phyloP scores from a whole-genome alignment of 2,329 filamentous ascomycete species.

The Lecanicillium sp. region DNA sequence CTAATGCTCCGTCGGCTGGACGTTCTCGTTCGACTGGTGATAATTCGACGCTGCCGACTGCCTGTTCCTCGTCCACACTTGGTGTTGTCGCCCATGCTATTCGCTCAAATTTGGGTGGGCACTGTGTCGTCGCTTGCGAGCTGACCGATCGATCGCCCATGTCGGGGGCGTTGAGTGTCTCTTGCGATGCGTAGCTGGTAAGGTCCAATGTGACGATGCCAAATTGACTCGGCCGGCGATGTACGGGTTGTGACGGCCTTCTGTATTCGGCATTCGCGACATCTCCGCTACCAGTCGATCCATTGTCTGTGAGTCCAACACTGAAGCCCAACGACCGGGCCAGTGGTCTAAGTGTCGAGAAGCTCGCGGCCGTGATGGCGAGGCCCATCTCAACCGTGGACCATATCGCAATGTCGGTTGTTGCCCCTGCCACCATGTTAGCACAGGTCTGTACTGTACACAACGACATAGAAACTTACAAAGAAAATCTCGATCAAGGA shows the following conservation, averaged over 20 bases:
- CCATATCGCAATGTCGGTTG: conserved; percentile 37
- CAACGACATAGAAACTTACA: conserved; percentile 21
- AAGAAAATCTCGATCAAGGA: conserved; percentile 33
- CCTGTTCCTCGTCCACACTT: not conserved
- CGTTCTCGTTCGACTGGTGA: not conserved
- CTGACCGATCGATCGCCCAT: not conserved
- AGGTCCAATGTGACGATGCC: not conserved
- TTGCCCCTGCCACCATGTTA: conserved; percentile 23
- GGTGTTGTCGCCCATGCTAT: not conserved
- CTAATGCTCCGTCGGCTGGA: conserved; percentile 3
- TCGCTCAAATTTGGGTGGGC: not conserved
- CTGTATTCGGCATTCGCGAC: not conserved
- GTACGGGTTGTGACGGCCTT: not conserved
- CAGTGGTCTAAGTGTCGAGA: conserved; percentile 37
- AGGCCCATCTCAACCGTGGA: conserved; percentile 39
- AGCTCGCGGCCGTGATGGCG: conserved; percentile 37
- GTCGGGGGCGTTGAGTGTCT: conserved; percentile 3
- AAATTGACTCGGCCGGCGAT: not conserved
- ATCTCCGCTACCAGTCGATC: not conserved
- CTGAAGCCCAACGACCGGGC: conserved; percentile 5
- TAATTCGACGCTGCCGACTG: not conserved
- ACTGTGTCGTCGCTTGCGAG: not conserved
- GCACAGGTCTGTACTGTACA: not conserved
- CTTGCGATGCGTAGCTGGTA: conserved; percentile 5
- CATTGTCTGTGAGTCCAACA: conserved; percentile 1